Base-by-base conservation (phyloP, 2,329 filamentous ascomycete genomes). In the Lachnellula hyalina region DNA sequence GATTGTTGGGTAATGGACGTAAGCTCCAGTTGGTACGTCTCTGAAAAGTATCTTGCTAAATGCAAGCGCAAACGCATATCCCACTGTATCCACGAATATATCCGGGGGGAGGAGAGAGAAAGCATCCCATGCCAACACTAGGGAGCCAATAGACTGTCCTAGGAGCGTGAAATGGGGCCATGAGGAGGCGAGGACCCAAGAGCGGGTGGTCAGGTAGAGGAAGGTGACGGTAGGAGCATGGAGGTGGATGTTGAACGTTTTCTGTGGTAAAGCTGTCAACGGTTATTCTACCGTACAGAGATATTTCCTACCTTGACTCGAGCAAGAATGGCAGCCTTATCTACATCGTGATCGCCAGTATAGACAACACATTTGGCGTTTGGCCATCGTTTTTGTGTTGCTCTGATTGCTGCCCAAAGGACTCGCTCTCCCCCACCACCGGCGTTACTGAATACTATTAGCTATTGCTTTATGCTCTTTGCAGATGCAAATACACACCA, bases 1-100 rank as follows among this genome's bases (percentile, higher is more conserved):
- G 52, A 99, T 99, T 53, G 93, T 97, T 1, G 94, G 94, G 69
- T 97, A 99, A 74, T 99, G 94, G 1, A 97, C 92, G 68, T 99
- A 99, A 51, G 94, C 92, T 46, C 83, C 91, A 0, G 91, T 96
- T 0, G 93, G 89, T 1, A 96, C 81, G 36, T 75, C 72, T 0
- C 82, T 87, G 68, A 97, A 97, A 23, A 97, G 77, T 60, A 88
- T 80, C 68, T 91, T 94, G 71, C 80, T 88, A 3, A 96, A 77
- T 8, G 89, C 90, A 11, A 96, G 81, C 0, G 89, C 82, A 69
- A 97, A 99, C 25, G 93, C 91, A 67, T 96, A 99, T 59, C 94
- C 94, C 92, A 99, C 96, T 2, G 94, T 99, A 68, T 99, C 94
- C 64, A 99, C 79, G 70, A 97, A 96, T 51, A 97, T 81, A 70